Evolutionary conservation across 1,284 basidiomycete genomes (phyloP), one percentile per base, ranked within the genome.

Genomic region (Cryptococcus sp.): DNA sequence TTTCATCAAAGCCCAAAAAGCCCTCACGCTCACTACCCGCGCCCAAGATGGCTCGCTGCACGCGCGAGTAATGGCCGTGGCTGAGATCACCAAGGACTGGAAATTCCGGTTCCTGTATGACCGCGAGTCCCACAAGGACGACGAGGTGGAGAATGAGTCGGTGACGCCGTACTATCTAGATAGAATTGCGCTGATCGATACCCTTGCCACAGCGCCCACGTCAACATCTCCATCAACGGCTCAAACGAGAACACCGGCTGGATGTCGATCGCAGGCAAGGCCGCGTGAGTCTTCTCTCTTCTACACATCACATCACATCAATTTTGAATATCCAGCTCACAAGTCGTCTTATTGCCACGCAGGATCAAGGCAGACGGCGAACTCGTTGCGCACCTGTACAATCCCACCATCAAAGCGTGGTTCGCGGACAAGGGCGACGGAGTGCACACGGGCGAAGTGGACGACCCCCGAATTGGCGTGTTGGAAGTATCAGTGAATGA

Each of bases 401-500:
- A 82, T 57, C 69, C 82, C 3, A 70, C 81, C 84, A 81, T 84
- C 46, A 79, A 86, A 13, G 89, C 88, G 0, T 95, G 91, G 85
- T 94, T 95, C 71, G 90, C 89, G 20, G 88, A 94, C 74, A 82
- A 93, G 61, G 87, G 87, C 49, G 93, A 95, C 67, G 90, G 89
- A n/a, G 80, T 88, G 17, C 90, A 93, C 77, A 90, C 87, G 62
- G 93, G 93, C 38, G 85, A 89, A 70, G 83, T 84, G 55, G 82
- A 84, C 57, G 93, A 96, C 66, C 90, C 91, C 0, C 85, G 93
- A 27, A 85, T 96, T 3, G 84, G 86, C 1, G 74, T 92, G 42
- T 88, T 96, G 66, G 86, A 93, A 74, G 86, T 96, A 47, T 77
- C 88, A 52, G 91, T 93, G 0, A 83, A 87, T 23, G 90, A 80